phyloP scores from a whole-genome alignment of 2,329 filamentous ascomycete species.

The Xylariaceae sp. region DNA sequence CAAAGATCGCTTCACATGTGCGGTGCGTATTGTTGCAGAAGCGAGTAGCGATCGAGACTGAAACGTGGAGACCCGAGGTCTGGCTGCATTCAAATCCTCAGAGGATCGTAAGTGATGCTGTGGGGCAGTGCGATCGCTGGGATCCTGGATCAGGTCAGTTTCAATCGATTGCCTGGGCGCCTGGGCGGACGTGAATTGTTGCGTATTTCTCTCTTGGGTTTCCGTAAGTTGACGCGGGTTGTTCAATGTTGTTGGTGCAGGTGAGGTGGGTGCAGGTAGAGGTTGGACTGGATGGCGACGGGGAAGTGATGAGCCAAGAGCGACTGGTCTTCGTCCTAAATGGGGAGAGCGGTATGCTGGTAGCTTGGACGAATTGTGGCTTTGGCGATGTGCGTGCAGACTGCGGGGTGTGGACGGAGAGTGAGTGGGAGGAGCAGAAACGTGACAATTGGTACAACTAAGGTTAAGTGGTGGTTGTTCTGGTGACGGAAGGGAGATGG shows the following conservation, averaged over 20 bases:
- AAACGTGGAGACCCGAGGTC: conserved; percentile 35
- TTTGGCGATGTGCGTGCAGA: conserved; percentile 46
- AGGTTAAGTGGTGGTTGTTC: conserved; percentile 4
- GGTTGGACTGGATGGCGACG: conserved; percentile 28
- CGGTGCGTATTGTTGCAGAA: conserved; percentile 22
- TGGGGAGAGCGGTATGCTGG: conserved; percentile 51
- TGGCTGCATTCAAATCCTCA: conserved; percentile 24
- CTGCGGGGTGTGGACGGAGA: conserved; percentile 12
- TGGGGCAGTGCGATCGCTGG: conserved; percentile 22
- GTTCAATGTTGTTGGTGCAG: conserved; percentile 34
- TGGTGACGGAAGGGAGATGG: conserved; percentile 3
- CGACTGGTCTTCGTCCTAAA: conserved; percentile 35
- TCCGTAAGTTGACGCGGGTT: conserved; percentile 26
- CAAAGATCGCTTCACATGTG: conserved; percentile 33
- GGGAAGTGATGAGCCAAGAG: conserved; percentile 32
- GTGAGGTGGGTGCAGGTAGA: conserved; percentile 31
- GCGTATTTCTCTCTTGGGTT: conserved; percentile 22
- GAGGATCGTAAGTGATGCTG: conserved; percentile 19
- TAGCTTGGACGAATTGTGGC: conserved; percentile 50
- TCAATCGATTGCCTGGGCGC: conserved; percentile 17
- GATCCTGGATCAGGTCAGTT: conserved; percentile 16
- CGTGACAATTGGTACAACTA: background rate
- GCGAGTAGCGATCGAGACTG: conserved; percentile 29
- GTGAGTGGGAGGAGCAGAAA: conserved; percentile 6
- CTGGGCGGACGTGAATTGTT: conserved; percentile 19